Evolutionary conservation across 306 rosid genomes (phyloP).

Genomic region (Glycine soja): DNA sequence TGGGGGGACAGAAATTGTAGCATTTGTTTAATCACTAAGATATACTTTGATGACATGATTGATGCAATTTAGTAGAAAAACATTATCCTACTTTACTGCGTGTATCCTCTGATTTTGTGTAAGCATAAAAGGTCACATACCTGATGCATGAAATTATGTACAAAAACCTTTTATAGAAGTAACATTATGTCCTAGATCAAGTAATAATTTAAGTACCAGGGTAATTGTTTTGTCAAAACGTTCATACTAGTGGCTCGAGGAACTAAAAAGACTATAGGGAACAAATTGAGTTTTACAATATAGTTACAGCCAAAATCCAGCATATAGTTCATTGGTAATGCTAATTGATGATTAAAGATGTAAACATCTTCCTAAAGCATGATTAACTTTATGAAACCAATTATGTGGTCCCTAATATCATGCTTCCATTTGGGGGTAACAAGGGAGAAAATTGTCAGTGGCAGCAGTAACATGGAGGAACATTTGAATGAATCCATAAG

Average conservation of each 20-base stretch:
- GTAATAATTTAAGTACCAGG: slow-evolving; percentile 31
- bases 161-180: background rate
- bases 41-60: slow-evolving; percentile 28
- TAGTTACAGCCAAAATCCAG: slow-evolving; percentile 48
- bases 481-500: slow-evolving; percentile 63
- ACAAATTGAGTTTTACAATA: slow-evolving; percentile 30
- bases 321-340: slow-evolving; percentile 45
- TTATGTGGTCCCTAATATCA: slow-evolving; percentile 74
- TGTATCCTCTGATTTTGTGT: slow-evolving; percentile 31
- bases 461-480: slow-evolving; percentile 62
- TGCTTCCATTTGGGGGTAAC: slow-evolving; percentile 73
- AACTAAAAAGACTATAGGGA: slow-evolving; percentile 45
- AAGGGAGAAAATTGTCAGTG: slow-evolving; percentile 64
- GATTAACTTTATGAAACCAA: slow-evolving; percentile 74
- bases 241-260: slow-evolving; percentile 48
- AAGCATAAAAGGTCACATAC: slow-evolving; percentile 11
- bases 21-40: slow-evolving; percentile 36
- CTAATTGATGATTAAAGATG: slow-evolving; percentile 50
- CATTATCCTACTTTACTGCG: slow-evolving; percentile 13
- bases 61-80: background rate
- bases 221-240: slow-evolving; percentile 13
- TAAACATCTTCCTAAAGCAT: slow-evolving; percentile 51
- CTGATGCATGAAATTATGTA: slow-evolving; percentile 43
- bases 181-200: slow-evolving; percentile 12
- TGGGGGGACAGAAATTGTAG: slow-evolving; percentile 10